Base-by-base conservation (phyloP, 345 rosid species). In the Citropsis articulata region DNA sequence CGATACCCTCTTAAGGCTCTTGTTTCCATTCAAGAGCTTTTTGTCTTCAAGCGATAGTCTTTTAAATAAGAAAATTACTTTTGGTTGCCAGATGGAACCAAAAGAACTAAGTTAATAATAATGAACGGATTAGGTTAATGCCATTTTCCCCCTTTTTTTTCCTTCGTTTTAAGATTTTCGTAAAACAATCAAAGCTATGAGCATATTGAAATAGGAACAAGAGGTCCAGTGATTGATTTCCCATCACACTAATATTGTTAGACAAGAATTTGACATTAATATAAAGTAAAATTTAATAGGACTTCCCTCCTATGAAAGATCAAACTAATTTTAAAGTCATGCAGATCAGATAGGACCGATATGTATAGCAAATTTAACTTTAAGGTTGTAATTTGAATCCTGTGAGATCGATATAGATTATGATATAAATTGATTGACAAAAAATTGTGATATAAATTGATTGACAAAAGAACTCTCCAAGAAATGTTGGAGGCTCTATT, bases 1-100 rank as follows among this genome's bases (percentile, higher is more conserved):
- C 19, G 81, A 75, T 81, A 13, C 86, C 80, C 72, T 74, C n/a
- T 72, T 18, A 33, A 27, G 45, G 7, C 19, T 60, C 33, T 80
- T 22, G 35, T 9, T 40, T 42, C 13, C 45, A 40, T 57, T 53
- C 9, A 55, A 16, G 69, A 42, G 77, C 60, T 40, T 72, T 71
- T 56, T 76, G 80, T 76, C 77, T 19, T 81, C 57, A 31, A 57
- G 12, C 53, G 9, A 27, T 45, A 6, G 31, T 31, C 16, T 33
- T 19, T 19, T 22, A 28, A 27, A 19, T 30, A 50, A 36, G 16
- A 65, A 9, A 12, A 24, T 36, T 68, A 25, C 21, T 22, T 27
- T 48, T 16, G 66, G 42, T 60, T 73, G 6, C 36, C 76, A 16
- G 16, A 10, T 73, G 67, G 36, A 33, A 21, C n/a, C 13, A 0